Conservation (phyloP, 73 alveolate species). For the Paraurostyla sp. region DNA sequence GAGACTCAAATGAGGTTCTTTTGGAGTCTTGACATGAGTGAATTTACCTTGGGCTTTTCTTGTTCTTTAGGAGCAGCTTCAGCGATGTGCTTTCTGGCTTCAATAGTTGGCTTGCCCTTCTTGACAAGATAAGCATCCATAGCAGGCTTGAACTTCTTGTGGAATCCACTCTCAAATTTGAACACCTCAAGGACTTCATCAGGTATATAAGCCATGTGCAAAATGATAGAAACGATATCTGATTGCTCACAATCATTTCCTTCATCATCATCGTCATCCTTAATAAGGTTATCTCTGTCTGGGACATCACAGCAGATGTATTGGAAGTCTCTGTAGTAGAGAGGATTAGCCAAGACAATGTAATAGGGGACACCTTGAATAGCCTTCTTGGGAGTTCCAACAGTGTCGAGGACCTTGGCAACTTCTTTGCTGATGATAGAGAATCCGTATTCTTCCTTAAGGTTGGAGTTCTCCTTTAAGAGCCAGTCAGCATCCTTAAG, state of each 20-base stretch:
- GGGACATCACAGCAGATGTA: too few species aligned
- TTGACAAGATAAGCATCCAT: too few species aligned
- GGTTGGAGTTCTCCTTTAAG: neutral
- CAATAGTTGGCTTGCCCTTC: too few species aligned
- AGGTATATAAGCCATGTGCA: neutral
- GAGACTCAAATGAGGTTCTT: too few species aligned
- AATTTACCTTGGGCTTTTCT: too few species aligned
- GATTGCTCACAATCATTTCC: too few species aligned
- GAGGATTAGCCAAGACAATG: conserved; percentile 26
- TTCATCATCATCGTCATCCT: neutral
- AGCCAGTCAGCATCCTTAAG: neutral
- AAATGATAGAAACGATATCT: neutral
- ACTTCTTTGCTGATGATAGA: neutral
- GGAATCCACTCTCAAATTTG: neutral
- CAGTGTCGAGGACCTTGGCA: neutral
- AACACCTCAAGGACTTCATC: neutral
- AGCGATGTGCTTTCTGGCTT: too few species aligned
- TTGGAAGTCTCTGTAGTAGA: conserved; percentile 2
- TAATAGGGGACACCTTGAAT: conserved; percentile 24
- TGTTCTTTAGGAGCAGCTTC: too few species aligned
- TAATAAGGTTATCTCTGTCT: neutral
- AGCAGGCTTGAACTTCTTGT: neutral
- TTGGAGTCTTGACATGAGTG: too few species aligned
- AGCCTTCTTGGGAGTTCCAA: neutral
- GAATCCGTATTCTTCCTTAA: neutral